Conservation (phyloP, 2,329 filamentous ascomycete species). For the Elsinoe batatas region DNA sequence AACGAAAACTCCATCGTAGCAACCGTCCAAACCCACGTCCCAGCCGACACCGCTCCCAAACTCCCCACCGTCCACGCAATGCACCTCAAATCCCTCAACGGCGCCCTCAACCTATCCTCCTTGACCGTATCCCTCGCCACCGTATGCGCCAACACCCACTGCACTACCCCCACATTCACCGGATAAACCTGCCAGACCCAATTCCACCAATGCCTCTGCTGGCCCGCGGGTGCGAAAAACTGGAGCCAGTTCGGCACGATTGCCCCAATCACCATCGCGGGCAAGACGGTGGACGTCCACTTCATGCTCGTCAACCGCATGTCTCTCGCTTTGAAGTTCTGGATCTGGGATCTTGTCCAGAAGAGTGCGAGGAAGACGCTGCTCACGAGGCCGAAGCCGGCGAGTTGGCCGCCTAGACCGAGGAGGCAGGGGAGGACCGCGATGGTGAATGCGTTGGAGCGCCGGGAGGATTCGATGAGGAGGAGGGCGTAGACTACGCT, state of each 20-base stretch:
- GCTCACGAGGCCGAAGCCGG: constrained; percentile 25
- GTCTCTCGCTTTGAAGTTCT: constrained; percentile 27
- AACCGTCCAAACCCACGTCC: constrained; percentile 13
- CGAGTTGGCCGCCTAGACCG: constrained; percentile 22
- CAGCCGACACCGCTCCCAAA: constrained; percentile 10
- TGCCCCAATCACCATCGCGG: constrained; percentile 22
- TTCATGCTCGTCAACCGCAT: constrained; percentile 25
- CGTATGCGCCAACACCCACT: constrained; percentile 19
- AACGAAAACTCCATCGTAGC: background rate
- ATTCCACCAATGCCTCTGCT: constrained; percentile 8
- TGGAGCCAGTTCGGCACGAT: constrained; percentile 18
- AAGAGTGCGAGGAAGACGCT: constrained; percentile 32
- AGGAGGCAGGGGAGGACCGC: constrained; percentile 19
- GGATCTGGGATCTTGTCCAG: constrained; percentile 27
- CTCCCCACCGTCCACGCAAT: constrained; percentile 15
- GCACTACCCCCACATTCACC: constrained; percentile 15
- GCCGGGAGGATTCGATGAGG: constrained; percentile 23
- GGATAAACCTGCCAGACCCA: constrained; percentile 14
- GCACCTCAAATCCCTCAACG: constrained; percentile 15
- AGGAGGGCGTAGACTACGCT: constrained; percentile 23
- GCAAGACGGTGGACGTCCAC: constrained; percentile 24
- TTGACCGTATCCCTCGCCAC: constrained; percentile 19
- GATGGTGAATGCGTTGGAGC: constrained; percentile 23
- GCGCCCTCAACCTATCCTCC: constrained; percentile 15
- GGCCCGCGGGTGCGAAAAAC: constrained; percentile 16